phyloP scores from a whole-genome alignment of 768 basidiomycete species.

The Xanthoconium purpureum region DNA sequence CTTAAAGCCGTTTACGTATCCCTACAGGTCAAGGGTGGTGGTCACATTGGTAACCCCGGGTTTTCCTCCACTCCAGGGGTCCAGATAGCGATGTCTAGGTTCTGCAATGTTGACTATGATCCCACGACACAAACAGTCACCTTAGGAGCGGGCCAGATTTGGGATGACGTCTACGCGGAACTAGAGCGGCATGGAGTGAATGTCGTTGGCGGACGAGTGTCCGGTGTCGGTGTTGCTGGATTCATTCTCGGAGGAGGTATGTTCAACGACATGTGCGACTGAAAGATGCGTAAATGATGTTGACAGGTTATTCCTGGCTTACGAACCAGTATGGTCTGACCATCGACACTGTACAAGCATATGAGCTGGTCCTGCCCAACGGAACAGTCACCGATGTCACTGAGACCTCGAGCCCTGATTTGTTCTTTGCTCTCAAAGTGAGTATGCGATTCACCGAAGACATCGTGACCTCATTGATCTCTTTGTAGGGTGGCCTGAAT shows the following conservation, averaged over 20 bases:
- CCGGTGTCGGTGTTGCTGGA: constrained; percentile 58
- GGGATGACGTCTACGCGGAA: constrained; percentile 61
- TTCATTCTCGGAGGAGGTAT: constrained; percentile 56
- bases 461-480: not conserved
- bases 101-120: constrained; percentile 42
- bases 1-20: no score
- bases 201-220: constrained; percentile 53
- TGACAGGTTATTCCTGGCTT: constrained; percentile 38
- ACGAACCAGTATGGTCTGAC: constrained; percentile 62
- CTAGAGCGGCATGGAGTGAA: constrained; percentile 49
- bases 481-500: constrained; percentile 17
- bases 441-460: not conserved
- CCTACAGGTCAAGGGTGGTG: constrained; percentile 56
- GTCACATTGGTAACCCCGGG: constrained; percentile 51
- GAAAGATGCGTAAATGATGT: not conserved
- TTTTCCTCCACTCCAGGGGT: constrained; percentile 60
- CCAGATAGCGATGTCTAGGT: constrained; percentile 53
- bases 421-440: constrained; percentile 45
- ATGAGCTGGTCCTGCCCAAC: constrained; percentile 7
- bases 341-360: constrained; percentile 51
- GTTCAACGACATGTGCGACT: not conserved
- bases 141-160: constrained; percentile 44
- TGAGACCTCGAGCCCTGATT: constrained; percentile 31
- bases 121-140: constrained; percentile 37
- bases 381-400: constrained; percentile 41